Conservation (phyloP, 202 grass and related monocot genomes). For the Musa balbisiana region DNA sequence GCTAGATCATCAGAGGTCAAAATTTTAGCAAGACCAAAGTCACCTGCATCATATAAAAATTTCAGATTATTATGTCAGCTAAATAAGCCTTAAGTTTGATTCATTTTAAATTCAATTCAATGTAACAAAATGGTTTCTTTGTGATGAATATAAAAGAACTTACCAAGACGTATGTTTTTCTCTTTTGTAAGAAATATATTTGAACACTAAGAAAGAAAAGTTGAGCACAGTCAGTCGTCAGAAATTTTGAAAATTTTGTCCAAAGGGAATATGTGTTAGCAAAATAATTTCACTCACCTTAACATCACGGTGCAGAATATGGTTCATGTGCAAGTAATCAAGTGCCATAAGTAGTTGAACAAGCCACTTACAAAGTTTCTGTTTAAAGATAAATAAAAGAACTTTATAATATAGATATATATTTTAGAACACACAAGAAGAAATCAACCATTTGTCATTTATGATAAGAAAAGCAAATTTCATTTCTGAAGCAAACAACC, state of each 20-base stretch:
- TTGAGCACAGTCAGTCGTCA: neutral
- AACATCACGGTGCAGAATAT: slow-evolving; percentile 97
- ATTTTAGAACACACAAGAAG: slow-evolving; percentile 3
- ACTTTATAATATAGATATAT: neutral
- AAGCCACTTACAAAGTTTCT: slow-evolving; percentile 96
- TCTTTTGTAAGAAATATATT: slow-evolving; percentile 84
- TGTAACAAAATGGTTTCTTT: neutral
- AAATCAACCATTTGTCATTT: slow-evolving; percentile 7
- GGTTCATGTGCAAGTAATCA: slow-evolving; percentile 90
- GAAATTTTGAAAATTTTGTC: neutral
- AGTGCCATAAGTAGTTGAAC: slow-evolving; percentile 95
- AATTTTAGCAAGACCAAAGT: slow-evolving; percentile 98
- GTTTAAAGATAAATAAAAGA: slow-evolving; percentile 21
- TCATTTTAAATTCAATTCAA: neutral
- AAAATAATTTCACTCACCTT: slow-evolving; percentile 42
- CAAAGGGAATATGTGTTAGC: neutral
- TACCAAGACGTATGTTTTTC: slow-evolving; percentile 86
- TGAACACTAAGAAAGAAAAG: slow-evolving; percentile 12
- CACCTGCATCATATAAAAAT: slow-evolving; percentile 36
- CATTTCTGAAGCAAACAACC: slow-evolving; percentile 30
- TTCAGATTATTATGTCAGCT: neutral
- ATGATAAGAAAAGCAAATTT: neutral
- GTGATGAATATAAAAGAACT: slow-evolving; percentile 7
- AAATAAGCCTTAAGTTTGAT: neutral
- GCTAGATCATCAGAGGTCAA: slow-evolving; percentile 86